Evolutionary conservation across 176 grass and related monocot genomes (phyloP).

Genomic region (Oryza australiensis): DNA sequence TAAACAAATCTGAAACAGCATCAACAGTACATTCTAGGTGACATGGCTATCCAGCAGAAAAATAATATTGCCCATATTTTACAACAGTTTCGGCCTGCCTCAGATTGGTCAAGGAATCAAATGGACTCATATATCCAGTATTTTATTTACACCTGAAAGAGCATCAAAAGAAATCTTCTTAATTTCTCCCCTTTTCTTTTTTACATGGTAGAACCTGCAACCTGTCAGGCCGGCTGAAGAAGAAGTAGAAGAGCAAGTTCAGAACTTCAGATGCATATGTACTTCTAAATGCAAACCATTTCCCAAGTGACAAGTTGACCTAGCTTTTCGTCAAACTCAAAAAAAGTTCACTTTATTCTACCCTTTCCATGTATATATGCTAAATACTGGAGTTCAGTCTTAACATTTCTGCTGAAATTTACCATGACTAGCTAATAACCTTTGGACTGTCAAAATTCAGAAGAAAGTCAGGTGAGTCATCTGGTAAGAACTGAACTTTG

Average conservation of each 20-base stretch:
- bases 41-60: constrained; percentile 19
- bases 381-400: background rate
- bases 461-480: constrained; percentile 20
- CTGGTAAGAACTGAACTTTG: constrained; percentile 13
- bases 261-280: constrained; percentile 21
- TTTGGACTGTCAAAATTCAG: background rate
- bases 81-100: constrained; percentile 16
- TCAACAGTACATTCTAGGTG: constrained; percentile 24
- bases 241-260: constrained; percentile 10
- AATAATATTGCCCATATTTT: constrained; percentile 14
- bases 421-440: background rate
- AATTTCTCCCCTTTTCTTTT: constrained; percentile 18
- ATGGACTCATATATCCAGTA: constrained; percentile 24
- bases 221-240: constrained; percentile 28
- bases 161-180: constrained; percentile 20
- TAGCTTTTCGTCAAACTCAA: background rate
- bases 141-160: constrained; percentile 42
- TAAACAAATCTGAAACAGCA: constrained; percentile 10
- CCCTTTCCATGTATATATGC: background rate
- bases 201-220: constrained; percentile 18
- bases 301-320: constrained; percentile 3
- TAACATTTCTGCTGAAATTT: background rate
- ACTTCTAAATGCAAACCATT: constrained; percentile 1
- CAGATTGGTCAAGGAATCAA: constrained; percentile 39
- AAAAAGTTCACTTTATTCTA: background rate